Percentiles rank a stretch among this genome's conserved stretches.
phyloP scores from a whole-genome alignment of 768 basidiomycete genomes.

The Pulveroboletus sp. region DNA sequence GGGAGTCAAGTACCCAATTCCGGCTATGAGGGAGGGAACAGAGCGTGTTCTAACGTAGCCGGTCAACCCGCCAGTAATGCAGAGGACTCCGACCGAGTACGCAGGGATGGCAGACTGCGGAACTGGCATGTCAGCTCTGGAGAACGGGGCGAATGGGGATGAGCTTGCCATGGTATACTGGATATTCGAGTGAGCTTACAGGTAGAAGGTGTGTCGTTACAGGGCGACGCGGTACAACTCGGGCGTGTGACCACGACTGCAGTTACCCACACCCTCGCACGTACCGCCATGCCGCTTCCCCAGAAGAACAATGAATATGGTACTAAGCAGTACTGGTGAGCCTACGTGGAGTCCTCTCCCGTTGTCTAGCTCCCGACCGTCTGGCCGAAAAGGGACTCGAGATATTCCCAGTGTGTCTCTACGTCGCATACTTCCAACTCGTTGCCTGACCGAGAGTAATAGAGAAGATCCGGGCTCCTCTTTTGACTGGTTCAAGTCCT shows the following conservation, averaged over 20 bases:
- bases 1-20: slow-evolving; percentile 50
- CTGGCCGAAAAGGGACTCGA: slow-evolving; percentile 50
- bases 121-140: slow-evolving; percentile 23
- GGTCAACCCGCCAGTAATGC: slow-evolving; percentile 70
- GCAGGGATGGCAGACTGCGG: slow-evolving; percentile 77
- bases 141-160: not conserved
- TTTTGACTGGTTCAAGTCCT: slow-evolving; percentile 89
- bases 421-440: not conserved
- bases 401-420: slow-evolving; percentile 57
- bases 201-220: not conserved
- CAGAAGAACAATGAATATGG: slow-evolving; percentile 65
- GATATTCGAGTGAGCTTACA: slow-evolving; percentile 20
- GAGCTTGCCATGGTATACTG: slow-evolving; percentile 27
- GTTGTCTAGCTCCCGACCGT: not conserved
- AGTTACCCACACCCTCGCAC: not conserved
- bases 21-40: slow-evolving; percentile 78
- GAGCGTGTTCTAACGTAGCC: slow-evolving; percentile 71
- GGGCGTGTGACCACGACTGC: slow-evolving; percentile 12
- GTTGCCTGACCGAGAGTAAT: slow-evolving; percentile 6
- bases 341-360: not conserved
- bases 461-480: slow-evolving; percentile 56
- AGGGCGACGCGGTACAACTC: not conserved
- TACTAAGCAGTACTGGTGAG: slow-evolving; percentile 65
- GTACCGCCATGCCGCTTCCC: slow-evolving; percentile 39
- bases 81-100: slow-evolving; percentile 69